A percentile compares a stretch with the other conserved stretches of the same genome.
phyloP scores from a whole-genome alignment of 163 green algal genomes.

The Chlorella variabilis region DNA sequence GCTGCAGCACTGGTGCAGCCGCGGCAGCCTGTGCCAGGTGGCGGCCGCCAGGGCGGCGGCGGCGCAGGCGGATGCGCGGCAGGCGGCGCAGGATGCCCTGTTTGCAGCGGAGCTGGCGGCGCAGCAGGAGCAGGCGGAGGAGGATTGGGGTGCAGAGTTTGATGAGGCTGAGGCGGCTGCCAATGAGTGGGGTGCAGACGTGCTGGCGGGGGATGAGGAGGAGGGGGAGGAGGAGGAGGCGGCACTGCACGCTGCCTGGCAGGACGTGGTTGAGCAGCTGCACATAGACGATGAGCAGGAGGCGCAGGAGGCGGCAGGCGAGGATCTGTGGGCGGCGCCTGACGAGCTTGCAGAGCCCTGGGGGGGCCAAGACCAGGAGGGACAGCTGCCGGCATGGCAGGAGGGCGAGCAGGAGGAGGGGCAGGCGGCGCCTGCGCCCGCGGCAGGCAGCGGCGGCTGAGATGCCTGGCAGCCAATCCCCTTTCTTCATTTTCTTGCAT shows the following conservation, averaged over 20 bases:
- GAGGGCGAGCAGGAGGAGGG: background rate
- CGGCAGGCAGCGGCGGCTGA: background rate
- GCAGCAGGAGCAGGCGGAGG: slow-evolving; percentile 16
- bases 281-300: background rate
- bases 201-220: background rate
- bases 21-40: slow-evolving; percentile 11
- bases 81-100: background rate
- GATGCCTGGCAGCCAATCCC: too few species aligned
- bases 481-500: too few species aligned
- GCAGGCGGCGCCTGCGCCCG: background rate
- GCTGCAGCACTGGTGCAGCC: background rate
- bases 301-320: background rate
- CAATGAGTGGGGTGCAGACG: background rate
- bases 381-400: background rate
- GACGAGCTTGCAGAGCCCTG: too few species aligned
- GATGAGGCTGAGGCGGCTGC: slow-evolving; percentile 2
- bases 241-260: background rate
- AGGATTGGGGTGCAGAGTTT: slow-evolving; percentile 12
- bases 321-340: too few species aligned
- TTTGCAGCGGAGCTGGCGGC: background rate
- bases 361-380: too few species aligned
- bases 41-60: background rate
- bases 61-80: background rate
- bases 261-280: background rate
- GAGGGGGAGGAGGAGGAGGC: background rate